These are phyloP conservation scores for Metarhizium anisopliae DNA, from an alignment of 2,329 filamentous ascomycete genomes.

Conservation along the genomic window DNA sequence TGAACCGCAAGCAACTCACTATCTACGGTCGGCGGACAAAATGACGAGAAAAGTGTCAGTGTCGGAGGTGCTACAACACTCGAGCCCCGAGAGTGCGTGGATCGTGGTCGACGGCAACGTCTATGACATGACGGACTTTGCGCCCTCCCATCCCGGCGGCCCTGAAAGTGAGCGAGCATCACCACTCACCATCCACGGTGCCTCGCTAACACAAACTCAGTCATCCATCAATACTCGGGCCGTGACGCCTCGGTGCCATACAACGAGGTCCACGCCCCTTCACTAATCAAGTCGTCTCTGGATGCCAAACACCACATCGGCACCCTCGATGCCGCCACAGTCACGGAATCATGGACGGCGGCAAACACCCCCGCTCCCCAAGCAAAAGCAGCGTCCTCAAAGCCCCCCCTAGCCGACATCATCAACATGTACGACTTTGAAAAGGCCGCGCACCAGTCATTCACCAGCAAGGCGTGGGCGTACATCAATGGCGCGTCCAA, in stretches of 20 bases:
- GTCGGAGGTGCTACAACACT: background rate
- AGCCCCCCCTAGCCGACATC: slow-evolving; percentile 10
- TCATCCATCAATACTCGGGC: slow-evolving; percentile 17
- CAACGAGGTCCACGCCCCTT: slow-evolving; percentile 13
- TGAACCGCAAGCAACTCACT: too few relatives aligned
- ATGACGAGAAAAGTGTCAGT: background rate
- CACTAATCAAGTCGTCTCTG: slow-evolving; percentile 13
- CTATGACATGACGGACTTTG: slow-evolving; percentile 40
- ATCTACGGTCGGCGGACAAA: background rate
- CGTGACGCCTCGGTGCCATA: slow-evolving; percentile 16
- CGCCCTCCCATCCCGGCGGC: slow-evolving; percentile 15
- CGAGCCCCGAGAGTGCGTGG: slow-evolving; percentile 43
- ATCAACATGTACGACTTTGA: slow-evolving; percentile 20
- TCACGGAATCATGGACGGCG: background rate
- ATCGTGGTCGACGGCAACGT: slow-evolving; percentile 58
- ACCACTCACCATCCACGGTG: background rate
- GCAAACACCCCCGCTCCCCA: background rate
- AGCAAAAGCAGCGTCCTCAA: background rate
- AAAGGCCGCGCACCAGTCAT: slow-evolving; percentile 4
- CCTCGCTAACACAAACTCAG: slow-evolving; percentile 1
- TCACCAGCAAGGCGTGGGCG: slow-evolving; percentile 14
- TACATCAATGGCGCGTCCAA: slow-evolving; percentile 17
- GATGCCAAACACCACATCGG: slow-evolving; percentile 9
- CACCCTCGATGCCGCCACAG: slow-evolving; percentile 7
- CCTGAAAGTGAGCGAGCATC: slow-evolving; percentile 6